Base-by-base conservation (phyloP, 305 asterid genomes). In the Ajuga reptans region DNA sequence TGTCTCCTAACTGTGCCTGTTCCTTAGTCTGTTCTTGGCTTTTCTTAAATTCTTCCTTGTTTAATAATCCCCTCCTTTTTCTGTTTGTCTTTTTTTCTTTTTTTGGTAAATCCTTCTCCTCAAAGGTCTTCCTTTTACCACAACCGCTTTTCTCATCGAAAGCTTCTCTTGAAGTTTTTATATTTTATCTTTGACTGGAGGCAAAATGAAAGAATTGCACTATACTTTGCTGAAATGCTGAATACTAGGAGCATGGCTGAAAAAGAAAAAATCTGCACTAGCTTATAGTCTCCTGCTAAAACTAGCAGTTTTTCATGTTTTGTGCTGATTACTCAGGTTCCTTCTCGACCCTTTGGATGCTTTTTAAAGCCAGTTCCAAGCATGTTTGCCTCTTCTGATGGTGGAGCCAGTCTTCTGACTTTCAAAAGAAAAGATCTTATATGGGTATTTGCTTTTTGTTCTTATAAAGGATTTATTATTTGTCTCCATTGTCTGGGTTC, bases 281-380 rank as follows among this genome's bases (percentile, higher is more conserved):
- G 69, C 55, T 69, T 71, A 34, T 52, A 11, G 15, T 77, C 27
- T 53, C 52, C 41, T 77, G 65, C 65, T 68, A 59, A 29, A 73
- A 56, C 61, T 71, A 39, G 31, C 71, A 45, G 68, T 42, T 62
- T 80, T 74, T 78, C 72, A 76, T 79, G 64, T 42, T 69, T 66
- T 73, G 31, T 81, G 64, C 63, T 82, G 69, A 74, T 79, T 65
- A 60, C 77, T 58, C 84, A 93, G 96, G 99, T 93, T 57, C 79
- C 87, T 10, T 88, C 97, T 74, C 89, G 99, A 8, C 99, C 97
- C 47, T 85, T 81, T 77, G 97, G 96, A 65, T 89, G 90, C 83
- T 86, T 91, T 82, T 82, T 93, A 64, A 93, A 93, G 85, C 95
- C 97, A 71, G 97, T 93, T 68, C 89, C 95, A 58, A 90, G 90